Evolutionary conservation across 352 stramenopile genomes (phyloP), one percentile per base, ranked within the genome.

Genomic region (Phytophthora capsici): DNA sequence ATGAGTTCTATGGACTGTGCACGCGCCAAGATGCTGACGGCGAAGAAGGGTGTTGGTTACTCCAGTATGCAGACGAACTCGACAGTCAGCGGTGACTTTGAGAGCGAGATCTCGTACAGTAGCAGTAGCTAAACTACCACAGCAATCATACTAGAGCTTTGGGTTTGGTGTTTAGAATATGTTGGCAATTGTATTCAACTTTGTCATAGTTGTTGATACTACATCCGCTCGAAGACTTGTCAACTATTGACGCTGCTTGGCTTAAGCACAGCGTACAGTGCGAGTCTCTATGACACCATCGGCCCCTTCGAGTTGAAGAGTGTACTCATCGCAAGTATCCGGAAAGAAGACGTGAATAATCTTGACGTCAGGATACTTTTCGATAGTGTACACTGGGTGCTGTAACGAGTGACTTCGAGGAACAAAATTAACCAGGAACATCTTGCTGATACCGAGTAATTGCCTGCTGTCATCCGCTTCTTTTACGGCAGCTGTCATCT

Each of bases 1-100:
- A 58, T 64, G 43, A 63, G 43, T 26, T 54, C 69, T 1, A 40
- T 48, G 12, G 54, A 66, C 26, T 40, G 17, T 32, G 55, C 36
- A 9, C 56, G 48, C 10, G 54, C 54, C 2, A 54, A 61, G 28
- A 66, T 61, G 55, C 14, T 69, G n/a, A 30, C 22, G 5, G 12
- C 20, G 12, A 55, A 47, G 23, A 69, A 59, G 19, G 52, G 37
- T 16, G 32, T 64, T 12, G 6, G 34, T 13, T 37, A 57, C 34
- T 51, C 60, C 4, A 69, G 36, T 5, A 44, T 38, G 3, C 17
- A 46, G 7, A 69, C 52, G 3, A 57, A 8, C n/a, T 63, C 45
- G 26, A 69, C 60, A 6, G 19, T 57, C 2, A 62, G 60, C 13
- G 45, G 44, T 2, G 57, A 52, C 10, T 46, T 32, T n/a, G 19